Conservation (phyloP, 371 early-diverging fungal genomes). For the Mortierella sp. region DNA sequence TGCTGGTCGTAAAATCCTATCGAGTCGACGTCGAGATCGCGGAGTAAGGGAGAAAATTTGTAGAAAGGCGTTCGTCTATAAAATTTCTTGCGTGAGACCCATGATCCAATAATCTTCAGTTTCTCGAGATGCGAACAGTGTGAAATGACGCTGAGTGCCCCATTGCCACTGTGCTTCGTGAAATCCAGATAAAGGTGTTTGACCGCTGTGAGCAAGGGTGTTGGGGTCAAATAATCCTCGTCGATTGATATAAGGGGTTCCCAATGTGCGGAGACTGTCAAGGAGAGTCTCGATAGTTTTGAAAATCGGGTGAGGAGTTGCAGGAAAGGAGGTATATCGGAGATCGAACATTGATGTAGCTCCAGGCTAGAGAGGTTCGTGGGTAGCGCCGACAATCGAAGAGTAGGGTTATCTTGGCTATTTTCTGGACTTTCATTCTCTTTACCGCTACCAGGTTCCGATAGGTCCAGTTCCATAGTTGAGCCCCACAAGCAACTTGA, state of each 20-base stretch:
- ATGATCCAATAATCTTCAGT: background rate
- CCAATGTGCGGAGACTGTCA: background rate
- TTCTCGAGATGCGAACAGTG: background rate
- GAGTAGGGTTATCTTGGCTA: background rate
- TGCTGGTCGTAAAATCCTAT: background rate
- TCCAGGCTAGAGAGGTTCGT: background rate
- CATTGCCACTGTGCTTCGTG: background rate
- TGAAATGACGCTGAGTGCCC: background rate
- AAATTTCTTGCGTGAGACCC: background rate
- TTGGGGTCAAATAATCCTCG: background rate
- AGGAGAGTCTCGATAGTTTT: background rate
- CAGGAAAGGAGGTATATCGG: background rate
- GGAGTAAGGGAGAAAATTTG: background rate
- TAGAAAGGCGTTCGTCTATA: background rate
- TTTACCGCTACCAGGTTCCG: background rate
- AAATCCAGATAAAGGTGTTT: background rate
- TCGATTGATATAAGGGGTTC: background rate
- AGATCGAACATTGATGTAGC: background rate
- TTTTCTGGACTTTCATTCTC: background rate
- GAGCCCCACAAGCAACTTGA: background rate
- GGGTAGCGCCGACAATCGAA: background rate
- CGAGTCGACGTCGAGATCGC: background rate
- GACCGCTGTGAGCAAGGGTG: background rate
- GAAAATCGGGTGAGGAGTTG: background rate
- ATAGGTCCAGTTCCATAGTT: background rate